phyloP scores from a whole-genome alignment of 2,329 filamentous ascomycete species.

The Triangularia setosa region DNA sequence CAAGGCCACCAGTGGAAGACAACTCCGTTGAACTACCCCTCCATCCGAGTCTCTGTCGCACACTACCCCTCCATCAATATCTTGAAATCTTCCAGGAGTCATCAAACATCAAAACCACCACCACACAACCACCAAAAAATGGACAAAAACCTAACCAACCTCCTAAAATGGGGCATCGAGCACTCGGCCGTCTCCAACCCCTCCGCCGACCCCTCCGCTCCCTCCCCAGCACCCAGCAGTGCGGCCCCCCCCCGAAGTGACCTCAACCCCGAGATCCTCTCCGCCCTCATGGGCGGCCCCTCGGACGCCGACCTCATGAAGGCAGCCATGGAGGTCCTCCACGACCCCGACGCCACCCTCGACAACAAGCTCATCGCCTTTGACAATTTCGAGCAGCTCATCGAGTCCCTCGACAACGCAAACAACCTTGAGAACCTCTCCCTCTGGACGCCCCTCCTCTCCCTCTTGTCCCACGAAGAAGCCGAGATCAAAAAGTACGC shows the following conservation, averaged over 20 bases:
- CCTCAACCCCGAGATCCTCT: slow-evolving; percentile 67
- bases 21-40: neutral
- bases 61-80: neutral
- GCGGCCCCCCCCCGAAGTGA: slow-evolving; percentile 33
- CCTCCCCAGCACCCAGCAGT: slow-evolving; percentile 13
- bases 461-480: slow-evolving; percentile 64
- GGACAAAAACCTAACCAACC: slow-evolving; percentile 34
- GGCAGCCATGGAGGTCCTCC: slow-evolving; percentile 73
- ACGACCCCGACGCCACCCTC: slow-evolving; percentile 57
- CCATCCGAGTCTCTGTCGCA: neutral
- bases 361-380: slow-evolving; percentile 80
- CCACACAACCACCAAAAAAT: slow-evolving; percentile 22
- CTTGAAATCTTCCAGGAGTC: neutral
- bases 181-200: slow-evolving; percentile 28
- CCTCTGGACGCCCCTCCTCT: slow-evolving; percentile 78
- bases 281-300: slow-evolving; percentile 74
- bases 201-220: slow-evolving; percentile 33
- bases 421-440: slow-evolving; percentile 81
- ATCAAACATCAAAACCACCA: slow-evolving; percentile 10
- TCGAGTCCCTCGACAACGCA: slow-evolving; percentile 92
- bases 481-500: slow-evolving; percentile 75
- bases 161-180: slow-evolving; percentile 38
- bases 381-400: slow-evolving; percentile 91
- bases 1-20: neutral
- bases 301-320: slow-evolving; percentile 92